Base-by-base conservation (phyloP, 23 red algal genomes). In the Gracilaria gracilis region DNA sequence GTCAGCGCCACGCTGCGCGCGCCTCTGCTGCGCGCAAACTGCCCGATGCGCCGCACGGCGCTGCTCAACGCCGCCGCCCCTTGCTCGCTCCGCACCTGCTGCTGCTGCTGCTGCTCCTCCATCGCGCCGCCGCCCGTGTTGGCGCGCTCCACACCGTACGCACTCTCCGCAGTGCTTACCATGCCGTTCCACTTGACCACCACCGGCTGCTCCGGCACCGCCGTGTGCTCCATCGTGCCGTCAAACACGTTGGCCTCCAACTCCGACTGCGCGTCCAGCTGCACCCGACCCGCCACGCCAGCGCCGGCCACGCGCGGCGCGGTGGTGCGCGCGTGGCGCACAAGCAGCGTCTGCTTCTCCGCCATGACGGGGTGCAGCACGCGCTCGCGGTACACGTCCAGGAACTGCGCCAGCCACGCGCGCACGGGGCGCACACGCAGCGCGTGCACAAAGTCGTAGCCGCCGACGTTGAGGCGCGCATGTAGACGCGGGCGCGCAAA, bases 371-470 rank as follows among this genome's bases (percentile, higher is more conserved):
- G 86, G 44, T 90, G 73, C 28, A 90, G 42, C 39, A 90, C 73
- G 57, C 71, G 86, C 51, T 79, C 86, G n/a, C 58, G 31, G 4
- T 90, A 90, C 54, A 38, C 15, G 27, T 46, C 51, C 24, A 90
- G 48, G 69, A 90, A 90, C 73, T 90, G 86, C 11, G 86, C 57
- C 38, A 90, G 80, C 86, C 86, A 90, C 3, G 86, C 86, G 15
- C 86, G 86, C 14, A 48, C 57, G 23, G 86, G 72, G 59, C 16
- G 23, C 11, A 80, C 57, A 21, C 73, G 70, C 71, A 79, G 39
- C 11, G 71, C 51, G 8, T 80, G 48, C 15, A 79, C 2, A 12
- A 62, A 36, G 32, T 81, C 75, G 58, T 90, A 90, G 40, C 86
- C 86, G 49, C 75, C 75, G 16, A 90, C 4, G 21, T 64, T 48